Evolutionary conservation across 1,284 basidiomycete genomes (phyloP), one percentile per base, ranked within the genome.

Genomic region (Peniophora sp.): DNA sequence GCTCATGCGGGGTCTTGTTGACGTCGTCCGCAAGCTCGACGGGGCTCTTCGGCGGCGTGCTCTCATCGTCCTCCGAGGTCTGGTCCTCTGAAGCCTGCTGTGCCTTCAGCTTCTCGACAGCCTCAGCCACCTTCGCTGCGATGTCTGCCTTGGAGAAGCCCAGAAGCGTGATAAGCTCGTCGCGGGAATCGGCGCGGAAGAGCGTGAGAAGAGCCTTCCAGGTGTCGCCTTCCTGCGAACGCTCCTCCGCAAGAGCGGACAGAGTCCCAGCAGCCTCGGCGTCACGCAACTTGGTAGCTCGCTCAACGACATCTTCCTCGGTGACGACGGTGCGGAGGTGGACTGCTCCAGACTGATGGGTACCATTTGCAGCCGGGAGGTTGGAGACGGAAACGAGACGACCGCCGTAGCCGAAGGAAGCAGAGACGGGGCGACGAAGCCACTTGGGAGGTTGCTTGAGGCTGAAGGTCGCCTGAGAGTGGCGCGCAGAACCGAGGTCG

Each of bases 371-470:
- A 20, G 74, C 77, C 0, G 82, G 74, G 11, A 92, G 74, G 61
- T 93, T 93, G 45, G 80, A 83, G 3, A 90, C 82, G 1, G 82
- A 80, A 19, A 91, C 81, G 17, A 99, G 77, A 60, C 89, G 85
- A 44, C 96, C 96, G 14, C 95, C 92, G 60, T 96, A 99, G 1
- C 95, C 96, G 60, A 97, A 99, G 1, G 91, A 83, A 45, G 77
- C 83, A 0, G 86, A 85, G 0, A 81, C 75, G 1, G 96, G 92
- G 20, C 93, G 80, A 39, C 89, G 84, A 39, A 98, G 81, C 97
- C 97, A 98, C 64, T 94, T 97, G 8, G 97, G 97, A 5, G 94
- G 88, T 60, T 95, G 90, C 65, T 89, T 86, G 55, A 96, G 81
- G 1, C 88, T 92, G 45, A 92, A 75, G n/a, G 83, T 81, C 12